Base-by-base conservation (phyloP, 371 early-diverging fungal genomes). In the Mucor saturninus region DNA sequence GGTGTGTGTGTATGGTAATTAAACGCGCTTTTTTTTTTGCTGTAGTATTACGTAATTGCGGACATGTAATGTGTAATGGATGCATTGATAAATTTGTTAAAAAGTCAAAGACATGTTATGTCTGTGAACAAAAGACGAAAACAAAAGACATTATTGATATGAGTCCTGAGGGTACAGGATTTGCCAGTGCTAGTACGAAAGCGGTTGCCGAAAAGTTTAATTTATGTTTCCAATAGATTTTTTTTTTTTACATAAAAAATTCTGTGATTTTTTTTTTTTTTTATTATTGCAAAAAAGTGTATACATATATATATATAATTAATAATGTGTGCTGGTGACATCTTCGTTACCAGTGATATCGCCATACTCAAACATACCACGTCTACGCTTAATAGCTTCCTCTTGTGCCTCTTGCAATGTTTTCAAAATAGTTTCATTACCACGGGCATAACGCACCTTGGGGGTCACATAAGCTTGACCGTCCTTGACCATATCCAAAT, bases 351-450 rank as follows among this genome's bases (percentile, higher is more conserved):
- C 86, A n/a, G 90, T 88, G 54, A 89, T 83, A 61, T 96, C 97
- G 42, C 97, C 97, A 73, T 93, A 95, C 70, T 91, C 90, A 83
- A 94, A 96, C 84, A 95, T 83, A 49, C 91, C 92, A 45, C 83
- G 61, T 73, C 92, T 84, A 42, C 76, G 75, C 48, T 83, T 77
- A 72, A 82, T 74, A 73, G 78, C 83, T 74, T 71, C 67, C 59
- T 71, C 65, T 61, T 66, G 64, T 21, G 78, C 83, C 8, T 73
- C 71, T 35, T 78, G 65, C 48, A 82, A 67, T 5, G 78, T 55
- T 43, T 79, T 81, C 46, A 90, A 58, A 50, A 85, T 73, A 39
- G 67, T 67, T 64, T 85, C 85, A 62, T 89, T 89, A 52, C 75
- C 71, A 67, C 72, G 69, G 67, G 82, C 74, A 80, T 84, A 77